Base-by-base conservation (phyloP, 2,329 filamentous ascomycete species). In the Trichophyton mentagrophytes region DNA sequence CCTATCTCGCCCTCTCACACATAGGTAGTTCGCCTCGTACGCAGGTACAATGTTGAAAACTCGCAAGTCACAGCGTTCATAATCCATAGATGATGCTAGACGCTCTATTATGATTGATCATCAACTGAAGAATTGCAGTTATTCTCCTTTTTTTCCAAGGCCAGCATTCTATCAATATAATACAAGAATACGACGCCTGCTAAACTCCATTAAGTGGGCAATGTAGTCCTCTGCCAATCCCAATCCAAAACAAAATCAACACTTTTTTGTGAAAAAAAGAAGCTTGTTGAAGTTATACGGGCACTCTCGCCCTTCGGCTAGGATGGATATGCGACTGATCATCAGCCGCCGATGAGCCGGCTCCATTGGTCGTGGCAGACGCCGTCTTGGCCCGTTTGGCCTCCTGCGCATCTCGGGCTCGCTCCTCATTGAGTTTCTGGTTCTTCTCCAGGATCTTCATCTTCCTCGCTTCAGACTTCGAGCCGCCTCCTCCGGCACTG, bases 371-470 rank as follows among this genome's bases (percentile, higher is more conserved):
- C 33, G 60, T 60, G 3, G 57, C 44, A 13, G 27, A 11, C 9
- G 40, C 27, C 22, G 40, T 27, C 57, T 59, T 49, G 30, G 40
- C 57, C 65, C 74, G 73, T 68, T 79, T 77, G 62, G 73, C 70
- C 65, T 76, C 73, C 73, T 82, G 78, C 15, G 75, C 74, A 60
- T 77, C 73, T 51, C 81, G 76, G 61, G 80, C 77, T 61, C 85
- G 78, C 74, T 87, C 79, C 65, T 85, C 89, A 66, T 89, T 83
- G 57, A 96, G 80, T 76, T 91, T 92, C 68, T 82, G 79, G 77
- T 97, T 96, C 82, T 96, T 96, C 61, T 81, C 81, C 68, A 83
- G 80, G 72, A 97, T 89, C 77, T 91, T 93, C 61, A 85, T 81
- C 70, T 82, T 84, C 65, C 92, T 81, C 61, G 80, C 76, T 65